Conservation (phyloP, 148 eudicot genomes). For the Gaultheria prostrata region DNA sequence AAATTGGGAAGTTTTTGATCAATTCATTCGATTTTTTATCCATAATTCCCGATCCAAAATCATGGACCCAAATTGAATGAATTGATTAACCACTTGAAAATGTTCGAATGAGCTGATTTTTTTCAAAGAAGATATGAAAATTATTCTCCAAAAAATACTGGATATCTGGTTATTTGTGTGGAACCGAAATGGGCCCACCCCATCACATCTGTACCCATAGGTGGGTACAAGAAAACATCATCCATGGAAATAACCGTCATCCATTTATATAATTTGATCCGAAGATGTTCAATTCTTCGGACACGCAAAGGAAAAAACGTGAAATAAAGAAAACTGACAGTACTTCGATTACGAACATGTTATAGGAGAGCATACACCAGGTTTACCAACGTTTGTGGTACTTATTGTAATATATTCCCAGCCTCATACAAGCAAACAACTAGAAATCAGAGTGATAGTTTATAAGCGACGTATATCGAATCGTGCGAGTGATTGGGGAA, state of each 20-base stretch:
- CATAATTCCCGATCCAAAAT: not conserved
- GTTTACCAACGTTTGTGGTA: not conserved
- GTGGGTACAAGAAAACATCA: not conserved
- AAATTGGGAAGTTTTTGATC: not conserved
- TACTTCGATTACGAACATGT: not conserved
- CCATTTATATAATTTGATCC: not conserved
- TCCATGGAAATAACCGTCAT: not conserved
- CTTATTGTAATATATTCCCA: too few species aligned
- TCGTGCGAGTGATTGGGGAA: not conserved
- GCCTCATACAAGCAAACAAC: not conserved
- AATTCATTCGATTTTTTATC: not conserved
- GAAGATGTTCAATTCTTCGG: not conserved
- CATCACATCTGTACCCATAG: not conserved
- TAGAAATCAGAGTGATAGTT: not conserved
- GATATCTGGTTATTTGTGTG: not conserved
- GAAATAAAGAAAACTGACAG: not conserved
- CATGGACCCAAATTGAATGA: not conserved
- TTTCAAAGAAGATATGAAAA: not conserved
- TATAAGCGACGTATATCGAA: not conserved
- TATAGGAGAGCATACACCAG: not conserved
- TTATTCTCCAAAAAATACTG: not conserved
- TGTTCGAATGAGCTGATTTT: not conserved
- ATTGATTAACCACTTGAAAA: not conserved
- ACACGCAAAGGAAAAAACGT: not conserved
- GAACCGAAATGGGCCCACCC: not conserved